A percentile compares a stretch with the other conserved stretches of the same genome.
These are phyloP conservation scores for Pichia deserticola DNA, from an alignment of 805 yeast genomes.

Conservation along the genomic window DNA sequence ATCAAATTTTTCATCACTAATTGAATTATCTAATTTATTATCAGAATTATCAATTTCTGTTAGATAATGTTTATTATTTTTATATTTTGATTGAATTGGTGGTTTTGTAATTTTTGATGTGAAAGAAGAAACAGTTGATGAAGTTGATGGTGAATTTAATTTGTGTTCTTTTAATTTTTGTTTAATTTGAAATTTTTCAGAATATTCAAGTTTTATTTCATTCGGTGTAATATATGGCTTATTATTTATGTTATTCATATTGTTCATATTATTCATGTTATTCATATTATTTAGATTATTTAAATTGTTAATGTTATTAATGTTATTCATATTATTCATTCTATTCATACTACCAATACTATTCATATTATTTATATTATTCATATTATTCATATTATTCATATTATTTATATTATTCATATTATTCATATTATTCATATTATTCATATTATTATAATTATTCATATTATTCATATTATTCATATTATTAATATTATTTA, in stretches of 20 bases:
- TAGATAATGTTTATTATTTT: too few relatives aligned
- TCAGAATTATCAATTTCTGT: too few relatives aligned
- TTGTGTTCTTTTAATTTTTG: too few relatives aligned
- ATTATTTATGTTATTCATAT: not conserved
- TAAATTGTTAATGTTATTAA: not conserved
- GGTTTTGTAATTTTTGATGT: too few relatives aligned
- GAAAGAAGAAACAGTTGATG: too few relatives aligned
- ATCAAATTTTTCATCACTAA: not conserved
- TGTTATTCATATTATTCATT: not conserved
- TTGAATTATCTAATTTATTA: not conserved
- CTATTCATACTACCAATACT: not conserved
- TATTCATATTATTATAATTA: not conserved
- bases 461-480: not conserved
- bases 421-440: not conserved
- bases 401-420: not conserved
- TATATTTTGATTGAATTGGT: too few relatives aligned
- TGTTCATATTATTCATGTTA: not conserved
- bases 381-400: not conserved
- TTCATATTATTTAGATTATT: not conserved
- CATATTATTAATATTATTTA: not conserved
- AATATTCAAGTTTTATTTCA: too few relatives aligned
- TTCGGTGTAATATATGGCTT: too few relatives aligned
- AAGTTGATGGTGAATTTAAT: too few relatives aligned
- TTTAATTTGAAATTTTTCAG: too few relatives aligned
- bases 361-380: not conserved